Evolutionary conservation across 345 rosid genomes (phyloP), one percentile per base, ranked within the genome.

Genomic region (Linum usitatissimum): DNA sequence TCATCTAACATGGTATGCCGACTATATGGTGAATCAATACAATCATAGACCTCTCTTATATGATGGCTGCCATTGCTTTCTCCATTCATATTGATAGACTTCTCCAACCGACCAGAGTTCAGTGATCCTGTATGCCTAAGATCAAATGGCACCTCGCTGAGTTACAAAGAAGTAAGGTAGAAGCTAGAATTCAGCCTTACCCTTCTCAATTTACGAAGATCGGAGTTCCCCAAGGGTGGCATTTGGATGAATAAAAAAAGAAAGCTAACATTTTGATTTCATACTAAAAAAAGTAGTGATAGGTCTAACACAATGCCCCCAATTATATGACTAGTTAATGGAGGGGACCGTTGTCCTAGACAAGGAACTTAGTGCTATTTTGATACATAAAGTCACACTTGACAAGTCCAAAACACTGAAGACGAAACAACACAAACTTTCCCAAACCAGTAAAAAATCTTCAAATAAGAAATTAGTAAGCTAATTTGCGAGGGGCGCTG

Each of bases 21-120:
- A 63, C 70, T 61, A 62, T 93, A 90, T 57, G 99, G 99, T 6
- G 99, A 93, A 67, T 89, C 96, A 61, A 81, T 93, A 75, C 60
- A 79, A 59, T 28, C 66, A 60, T 54, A 67, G n/a, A 58, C 51
- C 78, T 69, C 19, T 66, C 63, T 77, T 68, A 75, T 82, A 62
- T 84, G 71, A 70, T 77, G 59, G 69, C 65, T 74, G 21, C 72
- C 70, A 36, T 78, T 60, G 19, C 59, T 61, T 42, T 49, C 65
- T 38, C 45, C 39, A 61, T 60, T 76, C 8, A 39, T 64, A 61
- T 69, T 71, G 42, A 68, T 73, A 3, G 72, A 67, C 59, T 67
- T 74, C 59, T 77, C 76, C 8, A 72, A 68, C 55, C 53, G 17
- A 66, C 77, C 81, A 66, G 89, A 79, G 61, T 54, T 55, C 6